phyloP scores from a whole-genome alignment of 2,329 filamentous ascomycete species.

The Talaromyces islandicus region DNA sequence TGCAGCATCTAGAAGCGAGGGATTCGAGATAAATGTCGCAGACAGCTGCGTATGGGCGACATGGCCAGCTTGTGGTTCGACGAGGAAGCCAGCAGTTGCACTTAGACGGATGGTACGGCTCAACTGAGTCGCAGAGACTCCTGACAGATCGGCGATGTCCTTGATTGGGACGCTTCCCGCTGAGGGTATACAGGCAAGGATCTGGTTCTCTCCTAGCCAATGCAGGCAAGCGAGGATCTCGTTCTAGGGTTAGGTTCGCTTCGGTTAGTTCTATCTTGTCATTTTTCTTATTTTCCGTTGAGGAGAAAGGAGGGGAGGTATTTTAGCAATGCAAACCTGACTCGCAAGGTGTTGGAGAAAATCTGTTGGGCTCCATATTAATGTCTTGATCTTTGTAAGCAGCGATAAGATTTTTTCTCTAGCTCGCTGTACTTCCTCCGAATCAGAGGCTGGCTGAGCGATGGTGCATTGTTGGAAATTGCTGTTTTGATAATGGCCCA shows the following conservation, averaged over 20 bases:
- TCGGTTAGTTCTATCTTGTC: neutral
- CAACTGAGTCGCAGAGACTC: constrained; percentile 34
- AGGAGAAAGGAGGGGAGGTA: neutral
- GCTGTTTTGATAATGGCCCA: neutral
- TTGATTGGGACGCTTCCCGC: constrained; percentile 27
- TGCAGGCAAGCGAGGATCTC: constrained; percentile 35
- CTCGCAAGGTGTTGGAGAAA: constrained; percentile 20
- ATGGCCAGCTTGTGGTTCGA: constrained; percentile 23
- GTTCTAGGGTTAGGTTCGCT: constrained; percentile 6
- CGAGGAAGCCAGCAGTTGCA: constrained; percentile 30
- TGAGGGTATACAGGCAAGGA: constrained; percentile 42
- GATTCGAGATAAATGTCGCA: constrained; percentile 29
- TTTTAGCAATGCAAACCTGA: neutral
- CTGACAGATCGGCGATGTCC: constrained; percentile 38
- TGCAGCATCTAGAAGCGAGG: constrained; percentile 29
- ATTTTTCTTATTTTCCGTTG: neutral
- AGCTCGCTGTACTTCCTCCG: neutral
- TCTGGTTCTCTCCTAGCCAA: constrained; percentile 42
- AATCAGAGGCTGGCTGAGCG: neutral
- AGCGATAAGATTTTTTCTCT: neutral
- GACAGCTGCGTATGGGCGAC: constrained; percentile 37
- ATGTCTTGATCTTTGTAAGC: constrained; percentile 16
- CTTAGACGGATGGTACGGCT: constrained; percentile 30
- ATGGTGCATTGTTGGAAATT: neutral
- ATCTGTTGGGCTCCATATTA: constrained; percentile 20